These are phyloP conservation scores for Typha latifolia DNA, from an alignment of 176 grass and related monocot species.

Conservation along the genomic window DNA sequence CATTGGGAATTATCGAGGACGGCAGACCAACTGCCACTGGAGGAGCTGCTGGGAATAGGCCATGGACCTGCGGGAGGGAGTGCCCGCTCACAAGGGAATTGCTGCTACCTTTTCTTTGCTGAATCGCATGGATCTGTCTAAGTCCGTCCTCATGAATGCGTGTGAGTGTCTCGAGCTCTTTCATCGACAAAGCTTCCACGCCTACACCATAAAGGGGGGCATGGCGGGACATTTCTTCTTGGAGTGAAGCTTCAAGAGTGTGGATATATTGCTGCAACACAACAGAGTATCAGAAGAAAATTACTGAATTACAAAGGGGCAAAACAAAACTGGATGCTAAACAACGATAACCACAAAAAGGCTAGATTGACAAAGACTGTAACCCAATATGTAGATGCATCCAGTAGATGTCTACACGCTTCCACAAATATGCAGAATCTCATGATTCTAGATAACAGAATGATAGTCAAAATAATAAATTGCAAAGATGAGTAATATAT, in stretches of 20 bases:
- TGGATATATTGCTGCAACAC: conserved; percentile 84
- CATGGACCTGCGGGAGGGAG: conserved; percentile 33
- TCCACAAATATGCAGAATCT: no score
- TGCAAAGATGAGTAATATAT: no score
- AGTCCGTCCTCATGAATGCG: conserved; percentile 78
- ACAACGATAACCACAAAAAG: no score
- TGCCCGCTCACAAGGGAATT: conserved; percentile 41
- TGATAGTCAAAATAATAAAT: no score
- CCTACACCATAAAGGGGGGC: conserved; percentile 74
- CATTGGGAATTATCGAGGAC: conserved; percentile 53
- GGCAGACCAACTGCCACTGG: conserved; percentile 45
- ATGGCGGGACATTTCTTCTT: conserved; percentile 90
- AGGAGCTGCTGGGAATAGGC: conserved; percentile 41
- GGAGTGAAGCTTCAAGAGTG: conserved; percentile 73
- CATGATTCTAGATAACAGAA: no score
- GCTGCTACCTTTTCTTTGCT: conserved; percentile 46
- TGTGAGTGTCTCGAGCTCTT: conserved; percentile 72
- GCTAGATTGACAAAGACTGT: no score
- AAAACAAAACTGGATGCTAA: no score
- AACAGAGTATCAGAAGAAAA: conserved; percentile 2
- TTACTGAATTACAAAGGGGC: no score
- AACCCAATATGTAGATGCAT: no score
- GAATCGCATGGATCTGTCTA: conserved; percentile 58
- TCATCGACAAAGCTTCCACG: conserved; percentile 51
- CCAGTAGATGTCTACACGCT: no score